Evolutionary conservation across 257 asterid genomes (phyloP).

Genomic region (Jaltomata sinuosa): DNA sequence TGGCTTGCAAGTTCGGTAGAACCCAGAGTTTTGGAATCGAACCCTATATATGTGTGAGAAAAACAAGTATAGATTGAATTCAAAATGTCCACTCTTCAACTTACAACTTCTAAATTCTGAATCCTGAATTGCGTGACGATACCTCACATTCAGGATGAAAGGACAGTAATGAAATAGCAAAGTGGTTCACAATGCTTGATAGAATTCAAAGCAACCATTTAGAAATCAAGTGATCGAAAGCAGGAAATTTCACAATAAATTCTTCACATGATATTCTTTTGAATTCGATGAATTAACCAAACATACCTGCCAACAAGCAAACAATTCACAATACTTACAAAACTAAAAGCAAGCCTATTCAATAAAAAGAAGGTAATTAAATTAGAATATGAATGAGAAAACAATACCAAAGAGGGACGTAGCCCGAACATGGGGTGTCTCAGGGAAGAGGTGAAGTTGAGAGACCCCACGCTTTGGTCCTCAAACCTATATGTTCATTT

Average conservation of each 20-base stretch:
- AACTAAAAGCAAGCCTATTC: neutral
- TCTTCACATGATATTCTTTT: neutral
- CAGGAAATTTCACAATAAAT: neutral
- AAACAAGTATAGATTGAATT: too few species aligned
- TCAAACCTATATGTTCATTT: neutral
- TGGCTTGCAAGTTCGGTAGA: too few species aligned
- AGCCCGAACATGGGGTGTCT: neutral
- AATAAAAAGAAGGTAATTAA: neutral
- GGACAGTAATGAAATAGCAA: neutral
- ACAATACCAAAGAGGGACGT: neutral
- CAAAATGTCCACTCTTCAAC: neutral
- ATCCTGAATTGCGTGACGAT: neutral
- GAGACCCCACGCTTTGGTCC: conserved; percentile 1
- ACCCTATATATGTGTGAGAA: too few species aligned
- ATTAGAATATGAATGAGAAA: neutral
- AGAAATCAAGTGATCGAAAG: neutral
- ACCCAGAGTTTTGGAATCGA: too few species aligned
- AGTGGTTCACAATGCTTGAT: neutral
- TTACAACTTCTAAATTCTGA: neutral
- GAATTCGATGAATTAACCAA: neutral
- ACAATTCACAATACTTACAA: neutral
- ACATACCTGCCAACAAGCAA: neutral
- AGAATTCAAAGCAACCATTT: neutral
- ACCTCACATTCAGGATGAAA: neutral
- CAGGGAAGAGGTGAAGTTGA: neutral